Conservation (phyloP, 2,329 filamentous ascomycete genomes). For the Sordariomycetes sp. region DNA sequence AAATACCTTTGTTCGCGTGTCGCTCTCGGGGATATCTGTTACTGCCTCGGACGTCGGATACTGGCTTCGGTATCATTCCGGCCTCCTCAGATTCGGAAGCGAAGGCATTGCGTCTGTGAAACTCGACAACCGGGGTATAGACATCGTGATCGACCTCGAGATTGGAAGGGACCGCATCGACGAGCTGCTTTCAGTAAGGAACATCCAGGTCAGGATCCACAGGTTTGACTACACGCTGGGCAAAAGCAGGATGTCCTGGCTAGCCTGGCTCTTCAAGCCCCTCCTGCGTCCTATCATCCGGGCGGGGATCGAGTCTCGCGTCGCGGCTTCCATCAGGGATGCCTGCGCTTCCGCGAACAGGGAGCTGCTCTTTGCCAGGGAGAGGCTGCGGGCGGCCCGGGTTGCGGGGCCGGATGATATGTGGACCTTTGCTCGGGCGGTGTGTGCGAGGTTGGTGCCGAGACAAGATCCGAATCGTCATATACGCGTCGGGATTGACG, state of each 20-base stretch:
- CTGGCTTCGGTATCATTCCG: constrained; percentile 69
- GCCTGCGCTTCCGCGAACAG: constrained; percentile 64
- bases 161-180: constrained; percentile 67
- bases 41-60: constrained; percentile 82
- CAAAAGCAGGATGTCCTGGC: constrained; percentile 61
- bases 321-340: constrained; percentile 58
- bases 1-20: constrained; percentile 62
- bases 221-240: constrained; percentile 70
- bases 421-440: constrained; percentile 44
- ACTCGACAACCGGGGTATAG: constrained; percentile 76
- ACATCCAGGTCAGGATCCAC: constrained; percentile 71
- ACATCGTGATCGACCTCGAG: constrained; percentile 75
- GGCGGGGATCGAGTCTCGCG: constrained; percentile 64
- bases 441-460: constrained; percentile 68
- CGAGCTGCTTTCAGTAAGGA: constrained; percentile 64
- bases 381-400: constrained; percentile 72
- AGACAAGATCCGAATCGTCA: constrained; percentile 66
- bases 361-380: constrained; percentile 75
- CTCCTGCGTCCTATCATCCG: constrained; percentile 70
- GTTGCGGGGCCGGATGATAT: constrained; percentile 55
- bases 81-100: constrained; percentile 62
- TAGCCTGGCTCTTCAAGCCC: constrained; percentile 77
- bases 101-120: constrained; percentile 77
- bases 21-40: constrained; percentile 70
- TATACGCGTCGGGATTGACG: constrained; percentile 50